A percentile compares a stretch with the other conserved stretches of the same genome.
Evolutionary conservation across 495 filamentous ascomycete species (phyloP).

Genomic region (Bathelium albidoporum): DNA sequence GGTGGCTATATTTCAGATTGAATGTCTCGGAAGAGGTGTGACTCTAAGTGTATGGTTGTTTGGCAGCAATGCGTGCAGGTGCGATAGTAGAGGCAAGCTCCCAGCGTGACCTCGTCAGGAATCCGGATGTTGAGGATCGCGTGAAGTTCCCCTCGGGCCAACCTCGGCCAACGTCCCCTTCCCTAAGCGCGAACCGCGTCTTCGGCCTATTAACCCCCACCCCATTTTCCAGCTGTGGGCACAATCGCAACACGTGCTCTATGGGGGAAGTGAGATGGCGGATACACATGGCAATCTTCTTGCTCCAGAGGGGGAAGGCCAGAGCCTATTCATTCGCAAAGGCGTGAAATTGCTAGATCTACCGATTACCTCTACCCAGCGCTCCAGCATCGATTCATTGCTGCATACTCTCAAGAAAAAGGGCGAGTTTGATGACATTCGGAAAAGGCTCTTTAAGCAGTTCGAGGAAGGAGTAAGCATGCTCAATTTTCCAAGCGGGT

Average conservation of each 20-base stretch:
- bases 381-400: conserved; percentile 64
- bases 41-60: no score
- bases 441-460: conserved; percentile 71
- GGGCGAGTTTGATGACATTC: conserved; percentile 74
- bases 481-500: no score
- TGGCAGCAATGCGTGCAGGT: background rate
- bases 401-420: conserved; percentile 83
- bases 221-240: background rate
- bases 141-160: background rate
- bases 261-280: background rate
- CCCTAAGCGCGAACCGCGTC: background rate
- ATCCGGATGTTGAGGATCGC: background rate
- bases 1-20: background rate
- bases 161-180: background rate
- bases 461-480: conserved; percentile 65
- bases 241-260: background rate
- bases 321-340: conserved; percentile 33
- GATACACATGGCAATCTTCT: conserved; percentile 11
- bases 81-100: background rate
- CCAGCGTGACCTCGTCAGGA: background rate
- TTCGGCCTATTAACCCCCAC: background rate
- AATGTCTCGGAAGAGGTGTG: no score
- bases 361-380: conserved; percentile 60
- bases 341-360: conserved; percentile 80
- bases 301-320: conserved; percentile 25